These are phyloP conservation scores for Ascosphaera apis DNA, from an alignment of 2,329 filamentous ascomycete genomes.

Conservation along the genomic window DNA sequence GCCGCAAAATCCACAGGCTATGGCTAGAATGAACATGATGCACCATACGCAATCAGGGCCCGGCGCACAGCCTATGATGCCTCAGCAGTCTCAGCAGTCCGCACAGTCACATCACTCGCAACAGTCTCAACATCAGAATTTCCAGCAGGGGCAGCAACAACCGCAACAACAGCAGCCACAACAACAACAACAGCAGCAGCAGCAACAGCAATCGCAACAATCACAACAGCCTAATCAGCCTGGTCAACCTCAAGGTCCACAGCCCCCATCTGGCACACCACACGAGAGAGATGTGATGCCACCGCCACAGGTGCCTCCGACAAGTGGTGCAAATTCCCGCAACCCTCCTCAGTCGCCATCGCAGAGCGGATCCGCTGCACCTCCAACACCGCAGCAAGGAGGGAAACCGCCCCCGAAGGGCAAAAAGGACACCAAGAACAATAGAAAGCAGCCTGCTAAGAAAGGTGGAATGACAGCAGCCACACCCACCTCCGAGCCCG, in stretches of 20 bases:
- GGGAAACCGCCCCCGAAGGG: conserved; percentile 33
- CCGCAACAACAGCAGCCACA: too few relatives aligned
- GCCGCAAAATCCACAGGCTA: conserved; percentile 12
- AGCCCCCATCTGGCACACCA: conserved; percentile 31
- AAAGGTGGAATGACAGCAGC: conserved; percentile 18
- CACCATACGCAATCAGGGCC: conserved; percentile 17
- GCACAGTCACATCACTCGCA: too few relatives aligned
- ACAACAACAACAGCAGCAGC: conserved; percentile 18
- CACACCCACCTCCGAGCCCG: conserved; percentile 22
- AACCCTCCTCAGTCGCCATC: conserved; percentile 22
- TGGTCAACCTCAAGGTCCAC: conserved; percentile 21
- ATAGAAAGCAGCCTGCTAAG: conserved; percentile 16
- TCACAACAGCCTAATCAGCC: conserved; percentile 17
- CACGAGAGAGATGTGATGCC: conserved; percentile 32
- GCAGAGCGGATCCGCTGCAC: conserved; percentile 23
- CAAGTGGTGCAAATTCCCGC: conserved; percentile 16
- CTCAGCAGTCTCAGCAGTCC: too few relatives aligned
- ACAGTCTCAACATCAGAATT: too few relatives aligned
- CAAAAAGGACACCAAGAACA: conserved; percentile 35
- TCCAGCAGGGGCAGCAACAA: too few relatives aligned
- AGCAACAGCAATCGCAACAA: conserved; percentile 16
- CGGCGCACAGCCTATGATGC: conserved; percentile 23
- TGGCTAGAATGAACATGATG: conserved; percentile 16
- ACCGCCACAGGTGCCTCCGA: conserved; percentile 23
- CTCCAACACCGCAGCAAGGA: conserved; percentile 37